These are phyloP conservation scores for Hygrophila difformis DNA, from an alignment of 257 asterid genomes.

Conservation along the genomic window DNA sequence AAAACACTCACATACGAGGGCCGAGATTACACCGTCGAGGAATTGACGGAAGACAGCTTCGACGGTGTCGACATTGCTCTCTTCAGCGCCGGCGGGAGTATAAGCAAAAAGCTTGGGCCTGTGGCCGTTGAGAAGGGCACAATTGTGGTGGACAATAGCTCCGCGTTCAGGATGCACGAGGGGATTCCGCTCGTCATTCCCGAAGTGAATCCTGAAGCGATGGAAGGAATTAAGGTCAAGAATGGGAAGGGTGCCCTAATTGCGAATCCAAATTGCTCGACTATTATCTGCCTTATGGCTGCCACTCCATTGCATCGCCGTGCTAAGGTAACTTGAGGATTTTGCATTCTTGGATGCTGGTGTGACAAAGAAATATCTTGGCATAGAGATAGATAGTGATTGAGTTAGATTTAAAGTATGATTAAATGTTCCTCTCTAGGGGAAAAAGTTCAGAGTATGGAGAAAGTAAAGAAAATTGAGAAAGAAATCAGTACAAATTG, in stretches of 20 bases:
- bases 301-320: constrained; percentile 86
- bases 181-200: constrained; percentile 85
- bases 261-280: constrained; percentile 92
- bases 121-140: constrained; percentile 66
- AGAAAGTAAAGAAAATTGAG: no score
- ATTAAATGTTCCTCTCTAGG: no score
- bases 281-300: constrained; percentile 90
- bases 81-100: constrained; percentile 84
- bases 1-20: constrained; percentile 39
- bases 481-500: no score
- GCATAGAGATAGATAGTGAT: no score
- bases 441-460: no score
- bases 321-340: constrained; percentile 43
- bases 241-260: constrained; percentile 70
- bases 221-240: constrained; percentile 59
- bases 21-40: constrained; percentile 42
- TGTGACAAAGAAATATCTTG: no score
- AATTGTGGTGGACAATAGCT: constrained; percentile 93
- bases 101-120: constrained; percentile 42
- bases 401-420: no score
- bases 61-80: constrained; percentile 67
- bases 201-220: constrained; percentile 91
- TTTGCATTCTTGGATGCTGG: no score
- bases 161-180: constrained; percentile 91
- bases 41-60: constrained; percentile 51